Conservation (phyloP, 2,329 filamentous ascomycete genomes). For the Thyridium curvatum region DNA sequence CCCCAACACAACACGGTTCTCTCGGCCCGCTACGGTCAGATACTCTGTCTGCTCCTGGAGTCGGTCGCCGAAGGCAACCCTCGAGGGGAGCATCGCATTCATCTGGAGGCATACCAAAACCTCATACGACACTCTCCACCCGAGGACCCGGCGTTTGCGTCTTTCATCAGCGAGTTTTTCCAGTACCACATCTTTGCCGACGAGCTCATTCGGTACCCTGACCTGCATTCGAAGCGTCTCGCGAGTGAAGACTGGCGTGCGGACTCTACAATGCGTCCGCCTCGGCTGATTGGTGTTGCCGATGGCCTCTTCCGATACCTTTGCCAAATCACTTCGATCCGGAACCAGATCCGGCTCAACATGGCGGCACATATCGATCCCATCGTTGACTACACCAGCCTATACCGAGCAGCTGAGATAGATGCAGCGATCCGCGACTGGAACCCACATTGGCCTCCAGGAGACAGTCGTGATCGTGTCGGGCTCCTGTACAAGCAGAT, state of each 20-base stretch:
- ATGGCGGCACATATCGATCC: constrained; percentile 58
- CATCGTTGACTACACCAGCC: constrained; percentile 64
- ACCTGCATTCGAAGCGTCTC: constrained; percentile 26
- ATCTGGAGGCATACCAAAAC: constrained; percentile 69
- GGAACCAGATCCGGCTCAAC: constrained; percentile 66
- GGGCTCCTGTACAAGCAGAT: constrained; percentile 58
- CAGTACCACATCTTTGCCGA: constrained; percentile 73
- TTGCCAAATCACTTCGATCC: constrained; percentile 69
- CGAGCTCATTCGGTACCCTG: constrained; percentile 48
- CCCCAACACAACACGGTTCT: constrained; percentile 39
- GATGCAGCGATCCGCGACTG: constrained; percentile 69
- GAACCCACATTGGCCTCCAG: constrained; percentile 56
- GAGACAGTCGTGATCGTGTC: constrained; percentile 50
- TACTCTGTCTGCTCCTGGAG: constrained; percentile 55
- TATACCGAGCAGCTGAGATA: constrained; percentile 69
- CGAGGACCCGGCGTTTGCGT: constrained; percentile 57
- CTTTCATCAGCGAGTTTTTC: constrained; percentile 70
- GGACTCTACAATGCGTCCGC: constrained; percentile 33
- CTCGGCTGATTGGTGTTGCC: constrained; percentile 69
- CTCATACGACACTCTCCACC: constrained; percentile 60
- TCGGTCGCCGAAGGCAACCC: constrained; percentile 50
- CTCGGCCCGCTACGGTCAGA: constrained; percentile 54
- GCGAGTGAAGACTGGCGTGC: constrained; percentile 38
- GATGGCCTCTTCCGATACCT: constrained; percentile 78
- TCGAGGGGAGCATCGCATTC: constrained; percentile 68